Evolutionary conservation across 805 yeast species (phyloP).

Genomic region (Candida yuanshanica): DNA sequence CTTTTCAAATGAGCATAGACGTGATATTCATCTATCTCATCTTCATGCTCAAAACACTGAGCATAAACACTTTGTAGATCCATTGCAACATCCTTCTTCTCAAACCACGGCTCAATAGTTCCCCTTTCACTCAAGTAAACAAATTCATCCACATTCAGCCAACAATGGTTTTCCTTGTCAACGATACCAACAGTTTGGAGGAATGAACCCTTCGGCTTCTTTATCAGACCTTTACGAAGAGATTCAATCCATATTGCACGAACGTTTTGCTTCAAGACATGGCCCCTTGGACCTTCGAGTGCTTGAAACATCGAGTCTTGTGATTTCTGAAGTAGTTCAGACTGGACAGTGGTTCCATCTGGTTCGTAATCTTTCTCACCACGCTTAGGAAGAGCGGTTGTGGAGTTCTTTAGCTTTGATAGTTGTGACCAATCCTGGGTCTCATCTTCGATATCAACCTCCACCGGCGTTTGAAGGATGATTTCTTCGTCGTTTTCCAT

Average conservation of each 20-base stretch:
- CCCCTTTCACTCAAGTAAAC: slow-evolving; percentile 83
- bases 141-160: slow-evolving; percentile 61
- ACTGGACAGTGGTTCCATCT: slow-evolving; percentile 59
- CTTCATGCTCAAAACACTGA: slow-evolving; percentile 35
- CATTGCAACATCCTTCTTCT: slow-evolving; percentile 34
- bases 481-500: not conserved
- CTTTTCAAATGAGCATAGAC: slow-evolving; percentile 73
- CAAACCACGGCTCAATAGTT: slow-evolving; percentile 38
- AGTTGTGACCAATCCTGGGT: slow-evolving; percentile 50
- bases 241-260: slow-evolving; percentile 42
- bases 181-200: slow-evolving; percentile 67
- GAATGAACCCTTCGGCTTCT: slow-evolving; percentile 64
- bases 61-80: slow-evolving; percentile 63
- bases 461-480: not conserved
- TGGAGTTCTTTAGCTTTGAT: slow-evolving; percentile 21
- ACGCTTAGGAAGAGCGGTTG: slow-evolving; percentile 45
- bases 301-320: slow-evolving; percentile 71
- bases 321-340: slow-evolving; percentile 41
- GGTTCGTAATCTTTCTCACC: slow-evolving; percentile 89
- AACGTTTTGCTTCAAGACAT: slow-evolving; percentile 41
- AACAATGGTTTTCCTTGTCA: slow-evolving; percentile 41
- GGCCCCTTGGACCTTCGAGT: slow-evolving; percentile 43
- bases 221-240: slow-evolving; percentile 31
- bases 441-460: slow-evolving; percentile 32
- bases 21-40: slow-evolving; percentile 48